phyloP scores from a whole-genome alignment of 306 rosid genomes.

The Rubus idaeus region DNA sequence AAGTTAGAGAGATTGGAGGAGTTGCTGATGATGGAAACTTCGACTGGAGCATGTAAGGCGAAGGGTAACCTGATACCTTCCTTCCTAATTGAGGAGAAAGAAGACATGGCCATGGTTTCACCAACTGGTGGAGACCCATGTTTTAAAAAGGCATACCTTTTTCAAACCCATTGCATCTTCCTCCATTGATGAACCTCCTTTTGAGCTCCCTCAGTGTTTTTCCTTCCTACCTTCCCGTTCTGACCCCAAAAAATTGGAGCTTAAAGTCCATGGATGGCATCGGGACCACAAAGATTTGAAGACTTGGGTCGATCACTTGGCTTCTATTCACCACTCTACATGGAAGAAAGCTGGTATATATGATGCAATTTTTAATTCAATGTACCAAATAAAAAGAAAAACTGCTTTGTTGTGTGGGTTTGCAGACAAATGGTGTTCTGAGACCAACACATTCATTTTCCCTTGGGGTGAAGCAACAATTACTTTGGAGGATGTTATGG shows the following conservation, averaged over 20 bases:
- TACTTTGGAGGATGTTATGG: conserved; percentile 55
- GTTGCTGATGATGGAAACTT: not conserved
- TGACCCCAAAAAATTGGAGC: conserved; percentile 8
- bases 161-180: conserved; percentile 34
- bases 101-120: conserved; percentile 42
- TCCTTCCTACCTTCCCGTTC: conserved; percentile 2
- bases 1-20: not conserved
- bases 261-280: conserved; percentile 32
- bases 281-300: conserved; percentile 6
- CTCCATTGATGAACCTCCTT: conserved; percentile 1
- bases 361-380: conserved; percentile 45
- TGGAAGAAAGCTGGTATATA: conserved; percentile 48
- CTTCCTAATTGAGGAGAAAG: conserved; percentile 26
- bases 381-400: not conserved
- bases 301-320: conserved; percentile 37
- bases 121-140: conserved; percentile 35
- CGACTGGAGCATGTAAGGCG: not conserved
- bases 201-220: not conserved
- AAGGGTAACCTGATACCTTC: not conserved
- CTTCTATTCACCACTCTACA: conserved; percentile 12
- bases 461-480: conserved; percentile 58
- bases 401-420: conserved; percentile 23
- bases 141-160: conserved; percentile 32
- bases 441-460: conserved; percentile 43
- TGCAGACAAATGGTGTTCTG: conserved; percentile 44